Percentiles rank a stretch among this genome's conserved stretches.
These are phyloP conservation scores for Colletotrichum viniferum DNA, from an alignment of 2,329 filamentous ascomycete genomes.

Conservation along the genomic window DNA sequence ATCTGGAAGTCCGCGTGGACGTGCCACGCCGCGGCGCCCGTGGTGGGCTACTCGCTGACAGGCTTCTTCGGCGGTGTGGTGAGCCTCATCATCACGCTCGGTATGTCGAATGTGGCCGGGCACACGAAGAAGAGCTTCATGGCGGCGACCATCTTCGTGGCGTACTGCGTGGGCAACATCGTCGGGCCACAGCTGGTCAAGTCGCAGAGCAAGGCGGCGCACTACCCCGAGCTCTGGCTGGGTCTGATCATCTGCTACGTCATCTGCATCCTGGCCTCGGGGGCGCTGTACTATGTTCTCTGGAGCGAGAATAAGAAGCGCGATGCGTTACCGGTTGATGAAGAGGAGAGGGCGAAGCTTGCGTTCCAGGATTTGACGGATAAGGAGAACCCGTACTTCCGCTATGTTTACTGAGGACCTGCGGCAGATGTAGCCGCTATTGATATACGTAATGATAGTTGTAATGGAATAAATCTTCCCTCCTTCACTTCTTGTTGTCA, in stretches of 20 bases:
- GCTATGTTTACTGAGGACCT: constrained; percentile 50
- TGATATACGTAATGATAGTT: not conserved
- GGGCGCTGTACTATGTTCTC: constrained; percentile 62
- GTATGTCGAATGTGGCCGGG: constrained; percentile 73
- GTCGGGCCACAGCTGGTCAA: constrained; percentile 75
- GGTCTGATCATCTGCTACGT: constrained; percentile 72
- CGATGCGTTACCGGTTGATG: constrained; percentile 53
- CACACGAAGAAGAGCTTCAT: constrained; percentile 81
- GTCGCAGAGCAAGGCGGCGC: constrained; percentile 65
- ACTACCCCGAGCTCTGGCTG: constrained; percentile 75
- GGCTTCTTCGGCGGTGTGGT: constrained; percentile 77
- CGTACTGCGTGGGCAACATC: constrained; percentile 78
- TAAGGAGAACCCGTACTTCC: constrained; percentile 70
- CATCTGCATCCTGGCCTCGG: constrained; percentile 66
- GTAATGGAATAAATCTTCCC: not conserved
- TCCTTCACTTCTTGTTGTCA: not conserved
- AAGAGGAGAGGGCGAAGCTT: constrained; percentile 65
- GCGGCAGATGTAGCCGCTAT: not conserved
- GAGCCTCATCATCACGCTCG: constrained; percentile 56
- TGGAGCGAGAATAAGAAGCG: constrained; percentile 61
- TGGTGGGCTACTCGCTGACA: constrained; percentile 74
- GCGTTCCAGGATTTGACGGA: constrained; percentile 74
- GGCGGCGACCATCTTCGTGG: constrained; percentile 75
- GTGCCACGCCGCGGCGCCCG: constrained; percentile 67
- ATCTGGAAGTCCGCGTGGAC: constrained; percentile 75